phyloP scores from a whole-genome alignment of 345 rosid genomes.

The Ailanthus altissimus region DNA sequence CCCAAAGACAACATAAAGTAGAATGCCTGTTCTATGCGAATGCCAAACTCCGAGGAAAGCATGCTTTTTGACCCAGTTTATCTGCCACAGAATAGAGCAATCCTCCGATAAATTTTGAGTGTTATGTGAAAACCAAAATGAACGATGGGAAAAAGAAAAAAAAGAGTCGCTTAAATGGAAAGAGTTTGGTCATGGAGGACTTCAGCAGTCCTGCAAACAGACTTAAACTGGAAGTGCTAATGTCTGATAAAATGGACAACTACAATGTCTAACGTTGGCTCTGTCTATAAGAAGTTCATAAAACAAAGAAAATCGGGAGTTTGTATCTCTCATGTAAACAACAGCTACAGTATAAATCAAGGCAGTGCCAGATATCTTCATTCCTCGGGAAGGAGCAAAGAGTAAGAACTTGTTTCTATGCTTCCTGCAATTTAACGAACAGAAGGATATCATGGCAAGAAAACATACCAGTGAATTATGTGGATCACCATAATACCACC shows the following conservation, averaged over 20 bases:
- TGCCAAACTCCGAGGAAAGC: constrained; percentile 62
- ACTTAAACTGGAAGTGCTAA: not conserved
- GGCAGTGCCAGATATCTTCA: not conserved
- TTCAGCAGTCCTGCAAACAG: not conserved
- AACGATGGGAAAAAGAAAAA: not conserved
- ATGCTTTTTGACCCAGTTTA: constrained; percentile 68
- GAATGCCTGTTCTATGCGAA: constrained; percentile 58
- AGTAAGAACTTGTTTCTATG: not conserved
- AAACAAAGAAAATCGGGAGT: not conserved
- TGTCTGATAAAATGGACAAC: not conserved
- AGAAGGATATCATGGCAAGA: not conserved
- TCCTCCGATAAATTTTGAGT: not conserved
- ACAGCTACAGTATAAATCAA: not conserved
- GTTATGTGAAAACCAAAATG: not conserved
- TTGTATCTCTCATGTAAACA: not conserved
- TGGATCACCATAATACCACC: constrained; percentile 81
- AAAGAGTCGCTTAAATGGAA: not conserved
- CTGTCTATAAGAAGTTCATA: not conserved
- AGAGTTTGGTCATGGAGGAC: not conserved
- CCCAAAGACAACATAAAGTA: constrained; percentile 69
- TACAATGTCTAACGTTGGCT: not conserved
- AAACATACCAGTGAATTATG: constrained; percentile 60
- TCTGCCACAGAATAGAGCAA: constrained; percentile 36
- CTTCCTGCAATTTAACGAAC: not conserved
- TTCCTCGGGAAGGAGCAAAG: not conserved